Base-by-base conservation (phyloP, 2,329 filamentous ascomycete genomes). In the Fusarium buxicola region DNA sequence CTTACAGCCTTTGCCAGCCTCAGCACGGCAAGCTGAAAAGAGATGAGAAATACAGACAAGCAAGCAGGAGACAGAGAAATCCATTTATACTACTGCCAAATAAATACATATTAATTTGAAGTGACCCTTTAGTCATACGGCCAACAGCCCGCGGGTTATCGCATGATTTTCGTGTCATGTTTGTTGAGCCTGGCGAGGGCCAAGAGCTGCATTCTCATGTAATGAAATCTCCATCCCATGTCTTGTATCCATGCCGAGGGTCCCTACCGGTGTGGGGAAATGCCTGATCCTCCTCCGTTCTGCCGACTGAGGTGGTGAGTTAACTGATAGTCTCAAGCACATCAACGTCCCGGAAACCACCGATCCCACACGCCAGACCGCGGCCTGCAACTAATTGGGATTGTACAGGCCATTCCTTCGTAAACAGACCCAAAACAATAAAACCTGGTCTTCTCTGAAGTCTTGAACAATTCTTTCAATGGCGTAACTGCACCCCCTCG, bases 191-290 rank as follows among this genome's bases (percentile, higher is more conserved):
- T 50, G 36, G 32, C 21, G 21, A 58, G 15, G 47, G 63, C 63
- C 68, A 67, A 69, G 56, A 70, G 53, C 58, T 69, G 68, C 66
- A 70, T 41, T 52, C 50, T 70, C 65, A 69, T 66, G 68, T 66
- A 70, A 70, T 48, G 27, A 49, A 60, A 68, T 61, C 48, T 10
- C 48, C 53, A 60, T 58, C 31, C 65, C 65, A 61, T 68, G 54
- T 60, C 36, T 46, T 28, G 57, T 49, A 55, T 56, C 55, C 56
- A 59, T 64, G 58, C 47, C 28, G 12, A 52, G 18, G 30, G n/a
- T n/a, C n/a, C 25, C 15, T 38, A 15, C 28, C 38, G 18, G 25
- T 43, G 32, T 46, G 48, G 30, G 40, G 46, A 53, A 64, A 39
- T 63, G 43, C 54, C 25, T 63, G 54, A 57, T 60, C 16, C 28